These are phyloP conservation scores for Penicillium goetzii DNA, from an alignment of 495 filamentous ascomycete species.

Conservation along the genomic window DNA sequence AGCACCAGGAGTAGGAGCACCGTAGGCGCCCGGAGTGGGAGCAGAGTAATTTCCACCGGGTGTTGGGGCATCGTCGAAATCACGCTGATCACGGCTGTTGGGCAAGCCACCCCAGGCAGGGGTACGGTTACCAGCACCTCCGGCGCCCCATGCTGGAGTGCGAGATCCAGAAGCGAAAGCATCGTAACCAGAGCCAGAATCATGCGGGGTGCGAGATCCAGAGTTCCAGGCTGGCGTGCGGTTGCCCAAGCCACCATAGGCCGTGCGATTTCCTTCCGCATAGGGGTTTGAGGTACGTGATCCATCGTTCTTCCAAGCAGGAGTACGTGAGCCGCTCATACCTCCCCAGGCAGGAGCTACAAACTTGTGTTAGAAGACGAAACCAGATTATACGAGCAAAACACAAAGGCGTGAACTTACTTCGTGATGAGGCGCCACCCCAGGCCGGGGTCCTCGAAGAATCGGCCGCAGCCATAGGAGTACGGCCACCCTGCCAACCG, in stretches of 20 bases:
- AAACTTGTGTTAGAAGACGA: conserved; percentile 18
- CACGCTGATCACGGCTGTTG: conserved; percentile 33
- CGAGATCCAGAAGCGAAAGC: conserved; percentile 73
- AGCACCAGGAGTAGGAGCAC: conserved; percentile 72
- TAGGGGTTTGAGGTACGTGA: conserved; percentile 78
- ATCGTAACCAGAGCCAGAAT: conserved; percentile 61
- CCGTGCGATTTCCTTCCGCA: conserved; percentile 80
- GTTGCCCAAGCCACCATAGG: conserved; percentile 60
- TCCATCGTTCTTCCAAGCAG: conserved; percentile 74
- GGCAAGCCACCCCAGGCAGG: conserved; percentile 50
- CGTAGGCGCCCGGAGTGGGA: conserved; percentile 53
- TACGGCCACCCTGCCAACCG: conserved; percentile 64
- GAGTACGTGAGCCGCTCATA: conserved; percentile 66
- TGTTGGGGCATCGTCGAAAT: conserved; percentile 70
- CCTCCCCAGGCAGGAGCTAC: conserved; percentile 63
- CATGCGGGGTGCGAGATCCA: conserved; percentile 74
- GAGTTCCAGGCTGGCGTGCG: conserved; percentile 61
- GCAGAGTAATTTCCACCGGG: conserved; percentile 66
- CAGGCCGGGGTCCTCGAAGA: conserved; percentile 73
- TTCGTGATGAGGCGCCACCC: conserved; percentile 57
- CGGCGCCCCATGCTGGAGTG: conserved; percentile 70
- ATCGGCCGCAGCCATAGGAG: conserved; percentile 61
- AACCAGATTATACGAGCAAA: conserved; percentile 11
- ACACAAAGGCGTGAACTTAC: conserved; percentile 46
- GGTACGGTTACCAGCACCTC: conserved; percentile 51